Base-by-base conservation (phyloP, 768 basidiomycete species). In the Kwoniella dejecticola region DNA sequence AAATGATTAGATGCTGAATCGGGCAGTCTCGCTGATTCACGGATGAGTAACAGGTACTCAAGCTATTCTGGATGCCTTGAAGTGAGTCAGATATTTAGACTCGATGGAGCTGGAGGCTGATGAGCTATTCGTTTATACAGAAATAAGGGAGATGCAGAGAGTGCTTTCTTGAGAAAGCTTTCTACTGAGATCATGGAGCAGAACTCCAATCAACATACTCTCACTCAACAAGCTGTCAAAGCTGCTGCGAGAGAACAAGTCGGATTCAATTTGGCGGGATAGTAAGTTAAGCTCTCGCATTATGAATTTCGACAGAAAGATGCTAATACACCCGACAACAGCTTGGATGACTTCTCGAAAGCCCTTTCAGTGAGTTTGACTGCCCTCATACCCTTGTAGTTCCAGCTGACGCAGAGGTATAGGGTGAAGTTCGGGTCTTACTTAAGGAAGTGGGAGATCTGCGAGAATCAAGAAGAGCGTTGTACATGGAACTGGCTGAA, bases 401-500 rank as follows among this genome's bases (percentile, higher is more conserved):
- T 12, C 54, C 13, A 13, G 40, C 56, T 62, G 26, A 67, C 19
- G 21, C n/a, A 42, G 19, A 24, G 1, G 26, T 30, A 27, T 48
- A 77, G 75, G 69, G 72, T 24, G 77, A 79, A 58, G 77, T 79
- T 3, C 61, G 77, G 41, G 66, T 65, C 2, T 53, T 79, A 36
- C 53, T 79, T 24, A 77, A 77, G 47, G 77, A 79, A 46, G 77
- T 79, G 7, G 74, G 76, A 2, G 77, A 77, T 52, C 53, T 79
- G 17, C 55, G 76, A 33, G 77, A 79, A 47, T 70, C 69, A 3
- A 60, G 77, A 52, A 57, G 77, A 24, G 77, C 77, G 17, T 48
- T 79, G 31, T 77, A 78, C 63, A 75, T 75, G 68, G 77, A 79
- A 45, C 48, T 79, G 23, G 77, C 77, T 6, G 77, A 79, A 27